phyloP scores from a whole-genome alignment of 352 stramenopile genomes.

The Phytophthora quininea region DNA sequence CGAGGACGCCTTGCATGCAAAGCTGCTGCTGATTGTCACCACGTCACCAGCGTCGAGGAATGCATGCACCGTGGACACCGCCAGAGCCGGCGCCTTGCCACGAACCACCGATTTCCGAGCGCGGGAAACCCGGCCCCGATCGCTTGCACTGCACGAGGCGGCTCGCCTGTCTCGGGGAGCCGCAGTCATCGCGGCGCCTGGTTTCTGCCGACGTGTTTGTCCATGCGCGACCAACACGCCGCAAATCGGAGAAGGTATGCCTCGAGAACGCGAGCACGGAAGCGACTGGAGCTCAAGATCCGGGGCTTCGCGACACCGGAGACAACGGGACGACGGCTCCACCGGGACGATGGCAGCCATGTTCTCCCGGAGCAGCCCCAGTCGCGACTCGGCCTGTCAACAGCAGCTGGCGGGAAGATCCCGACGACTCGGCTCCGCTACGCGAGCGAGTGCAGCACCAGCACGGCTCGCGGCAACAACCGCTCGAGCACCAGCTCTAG shows the following conservation, averaged over 20 bases:
- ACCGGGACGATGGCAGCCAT: conserved; percentile 23
- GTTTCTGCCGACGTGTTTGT: conserved; percentile 21
- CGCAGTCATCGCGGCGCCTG: conserved; percentile 29
- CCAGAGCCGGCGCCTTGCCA: no score
- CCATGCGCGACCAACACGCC: conserved; percentile 27
- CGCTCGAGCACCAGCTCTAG: conserved; percentile 24
- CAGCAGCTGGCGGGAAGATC: no score
- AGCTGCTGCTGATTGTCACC: background rate
- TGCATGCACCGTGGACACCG: no score
- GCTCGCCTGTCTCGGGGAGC: conserved; percentile 23
- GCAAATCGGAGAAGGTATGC: conserved; percentile 23
- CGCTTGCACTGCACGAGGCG: conserved; percentile 19
- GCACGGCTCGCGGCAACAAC: conserved; percentile 21
- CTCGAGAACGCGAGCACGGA: no score
- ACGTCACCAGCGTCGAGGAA: background rate
- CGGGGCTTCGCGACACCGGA: conserved; percentile 8
- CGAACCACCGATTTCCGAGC: no score
- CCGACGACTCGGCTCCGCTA: conserved; percentile 1
- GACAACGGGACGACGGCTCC: conserved; percentile 23
- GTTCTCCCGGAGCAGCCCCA: no score
- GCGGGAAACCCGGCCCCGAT: background rate
- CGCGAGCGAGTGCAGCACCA: conserved; percentile 21
- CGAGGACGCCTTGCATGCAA: no score
- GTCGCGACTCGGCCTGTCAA: background rate
- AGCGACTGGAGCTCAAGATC: conserved; percentile 24